Base-by-base conservation (phyloP, 2,329 filamentous ascomycete species). In the Fusarium euwallaceae region DNA sequence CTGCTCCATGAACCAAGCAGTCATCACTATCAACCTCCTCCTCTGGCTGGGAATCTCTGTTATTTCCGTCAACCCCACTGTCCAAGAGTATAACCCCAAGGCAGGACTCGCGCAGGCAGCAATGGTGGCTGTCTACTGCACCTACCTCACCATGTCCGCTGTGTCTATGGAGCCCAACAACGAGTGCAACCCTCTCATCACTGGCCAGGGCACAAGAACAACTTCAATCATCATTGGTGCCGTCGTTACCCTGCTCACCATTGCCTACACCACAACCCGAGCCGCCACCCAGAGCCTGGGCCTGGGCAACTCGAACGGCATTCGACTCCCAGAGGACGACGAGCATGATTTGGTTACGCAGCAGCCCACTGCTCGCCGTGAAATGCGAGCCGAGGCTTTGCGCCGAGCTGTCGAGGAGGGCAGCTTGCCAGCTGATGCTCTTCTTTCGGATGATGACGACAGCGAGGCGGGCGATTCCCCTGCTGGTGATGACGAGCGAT, bases 131-230 rank as follows among this genome's bases (percentile, higher is more conserved):
- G 91, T 98, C 68, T 99, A 99, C 88, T 99, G 97, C 90, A 98
- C 97, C 51, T 99, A 99, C 81, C 90, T 99, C 65, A 99, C 97
- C 76, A 95, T 99, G 92, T 98, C 95, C 3, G 97, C 97, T 29
- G 97, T 99, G 1, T 97, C 95, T 65, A 98, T 99, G 97, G 96
- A 99, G 80, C 97, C 97, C 1, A 96, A 98, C 82, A 86, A 98
- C 86, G 93, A 94, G 78, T 99, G 97, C 90, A 99, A 99, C 84
- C 97, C 97, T 10, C 88, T 99, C 36, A 88, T 98, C 71, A 92
- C 90, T 63, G 95, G 95, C 9, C 93, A 94, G 72, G 95, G 94
- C 70, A 97, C 96, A 11, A 91, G 97, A 71, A 97, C 94, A 9
- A 97, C 95, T 2, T 97, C 95, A 32, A 92, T 98, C 69, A 91